Evolutionary conservation across 2,329 filamentous ascomycete genomes (phyloP), one percentile per base, ranked within the genome.

Genomic region (Volutella citrinella): DNA sequence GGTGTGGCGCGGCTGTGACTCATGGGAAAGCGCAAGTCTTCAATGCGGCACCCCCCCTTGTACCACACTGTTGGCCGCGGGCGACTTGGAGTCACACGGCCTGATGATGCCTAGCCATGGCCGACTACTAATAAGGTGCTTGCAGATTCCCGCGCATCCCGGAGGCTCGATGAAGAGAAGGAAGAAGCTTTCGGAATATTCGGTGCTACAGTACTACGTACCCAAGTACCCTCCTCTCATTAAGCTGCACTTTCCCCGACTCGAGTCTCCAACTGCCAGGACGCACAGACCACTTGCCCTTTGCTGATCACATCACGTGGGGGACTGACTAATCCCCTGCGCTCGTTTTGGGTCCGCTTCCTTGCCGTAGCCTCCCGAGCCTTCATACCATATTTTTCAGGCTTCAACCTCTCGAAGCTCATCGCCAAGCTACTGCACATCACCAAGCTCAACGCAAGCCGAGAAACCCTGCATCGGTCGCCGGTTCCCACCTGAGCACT

Each of bases 381-480:
- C 36, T 56, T 56, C 49, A 52, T 46, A 58, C 58, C 58, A 50
- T 52, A 60, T 46, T 59, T 57, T 57, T 60, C 57, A 61, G 58
- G 56, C 56, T 42, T 50, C 51, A 47, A 55, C 49, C 42, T 45
- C 49, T 43, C 38, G 40, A 29, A 40, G 36, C 38, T 43, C 42
- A 34, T 36, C 34, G 32, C 29, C n/a, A 26, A 37, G 34, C 40
- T 36, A 25, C 32, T 27, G 31, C n/a, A n/a, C n/a, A n/a, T n/a
- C n/a, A n/a, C 34, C 30, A 34, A 36, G 38, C 32, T 37, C 31
- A 39, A 41, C 35, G 24, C n/a, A n/a, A n/a, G n/a, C n/a, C n/a
- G n/a, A n/a, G n/a, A n/a, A n/a, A n/a, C n/a, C n/a, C n/a, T n/a
- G n/a, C n/a, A n/a, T n/a, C n/a, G n/a, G n/a, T n/a, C n/a, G n/a